These are phyloP conservation scores for Neonothopanus nambi DNA, from an alignment of 1,284 basidiomycete genomes.

Conservation along the genomic window DNA sequence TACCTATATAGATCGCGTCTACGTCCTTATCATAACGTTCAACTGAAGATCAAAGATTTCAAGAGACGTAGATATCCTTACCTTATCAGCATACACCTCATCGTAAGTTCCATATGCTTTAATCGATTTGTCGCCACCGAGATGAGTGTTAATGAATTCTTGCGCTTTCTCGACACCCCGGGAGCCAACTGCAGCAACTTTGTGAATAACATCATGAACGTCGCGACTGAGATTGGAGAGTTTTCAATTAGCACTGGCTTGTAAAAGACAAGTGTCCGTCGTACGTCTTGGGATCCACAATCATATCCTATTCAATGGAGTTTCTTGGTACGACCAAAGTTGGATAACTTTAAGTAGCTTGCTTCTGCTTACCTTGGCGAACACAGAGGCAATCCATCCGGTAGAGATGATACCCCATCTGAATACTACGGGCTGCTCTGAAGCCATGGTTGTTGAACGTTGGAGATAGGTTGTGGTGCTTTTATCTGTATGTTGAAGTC, in stretches of 20 bases:
- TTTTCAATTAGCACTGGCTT: conserved; percentile 2
- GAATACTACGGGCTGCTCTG: conserved; percentile 20
- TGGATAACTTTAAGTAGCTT: not conserved
- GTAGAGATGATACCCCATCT: conserved; percentile 49
- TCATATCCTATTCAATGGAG: conserved; percentile 35
- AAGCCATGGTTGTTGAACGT: conserved; percentile 29
- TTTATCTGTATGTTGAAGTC: not conserved
- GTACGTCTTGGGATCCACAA: conserved; percentile 46
- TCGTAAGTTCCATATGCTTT: conserved; percentile 80
- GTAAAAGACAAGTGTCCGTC: conserved; percentile 11
- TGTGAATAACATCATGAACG: conserved; percentile 75
- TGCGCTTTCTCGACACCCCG: conserved; percentile 69
- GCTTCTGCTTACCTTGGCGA: conserved; percentile 43
- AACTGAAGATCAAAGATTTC: not conserved
- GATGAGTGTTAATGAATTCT: conserved; percentile 63
- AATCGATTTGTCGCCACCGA: conserved; percentile 49
- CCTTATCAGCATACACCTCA: conserved; percentile 73
- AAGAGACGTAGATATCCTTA: conserved; percentile 29
- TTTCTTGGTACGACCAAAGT: not conserved
- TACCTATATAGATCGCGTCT: conserved; percentile 80
- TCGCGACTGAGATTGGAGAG: conserved; percentile 47
- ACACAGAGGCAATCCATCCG: conserved; percentile 38
- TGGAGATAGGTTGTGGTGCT: not conserved
- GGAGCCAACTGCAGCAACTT: conserved; percentile 80
- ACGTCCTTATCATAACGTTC: conserved; percentile 69